Evolutionary conservation across 2,329 filamentous ascomycete genomes (phyloP), one percentile per base, ranked within the genome.

Genomic region (Nemania sp.): DNA sequence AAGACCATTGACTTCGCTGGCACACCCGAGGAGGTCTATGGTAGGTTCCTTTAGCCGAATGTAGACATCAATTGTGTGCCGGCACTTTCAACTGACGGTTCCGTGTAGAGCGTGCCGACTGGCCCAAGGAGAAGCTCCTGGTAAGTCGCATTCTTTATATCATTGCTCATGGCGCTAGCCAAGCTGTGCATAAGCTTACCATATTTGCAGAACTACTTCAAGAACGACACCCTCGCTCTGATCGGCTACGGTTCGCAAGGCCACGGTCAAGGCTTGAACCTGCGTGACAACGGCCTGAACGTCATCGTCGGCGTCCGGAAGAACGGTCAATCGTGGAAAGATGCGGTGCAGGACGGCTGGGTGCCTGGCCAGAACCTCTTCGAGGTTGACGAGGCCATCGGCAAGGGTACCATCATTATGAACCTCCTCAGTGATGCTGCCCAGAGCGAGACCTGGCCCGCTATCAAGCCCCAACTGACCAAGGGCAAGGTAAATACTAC

Each of bases 1-100:
- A 97, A 99, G 90, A 97, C 93, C 68, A 93, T 99, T 77, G 92
- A 97, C 86, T 99, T 99, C 76, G 94, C 94, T 66, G 94, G 91
- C 70, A 82, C 83, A 73, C 93, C 95, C 81, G 94, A 99, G 84
- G 85, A 87, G 65, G 94, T 99, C 73, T 97, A 90, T 74, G 91
- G 91, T 95, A 77, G 68, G 83, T 70, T 60, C n/a, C 9, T 31
- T 9, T 11, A 12, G 11, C 5, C 8, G n/a, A 31, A 9, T 31
- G 28, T 28, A 6, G 6, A 28, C n/a, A n/a, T 12, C 12, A 6
- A 6, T 14, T 31, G 28, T 31, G 30, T 20, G 8, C 4, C 22
- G 5, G 20, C 5, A 14, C 40, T 3, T 22, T 17, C 11, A n/a
- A 34, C 69, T 74, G 54, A 72, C 57, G 34, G 54, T 39, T 59